phyloP scores from a whole-genome alignment of 176 grass and related monocot species.

The Triticum aestivum region DNA sequence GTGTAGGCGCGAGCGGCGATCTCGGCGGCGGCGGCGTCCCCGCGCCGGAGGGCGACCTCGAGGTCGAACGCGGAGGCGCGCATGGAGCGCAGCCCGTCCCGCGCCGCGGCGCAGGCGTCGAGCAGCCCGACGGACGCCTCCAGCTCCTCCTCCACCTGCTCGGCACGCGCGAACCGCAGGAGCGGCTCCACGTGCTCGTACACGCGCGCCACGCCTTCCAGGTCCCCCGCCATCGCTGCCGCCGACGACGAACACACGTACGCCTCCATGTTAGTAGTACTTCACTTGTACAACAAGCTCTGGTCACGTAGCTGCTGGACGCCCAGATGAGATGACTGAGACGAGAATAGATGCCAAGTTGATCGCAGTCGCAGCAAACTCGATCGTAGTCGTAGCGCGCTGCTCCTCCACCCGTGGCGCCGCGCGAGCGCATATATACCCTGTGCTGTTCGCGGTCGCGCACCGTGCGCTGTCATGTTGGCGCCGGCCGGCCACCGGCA shows the following conservation, averaged over 20 bases:
- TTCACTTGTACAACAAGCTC: not conserved
- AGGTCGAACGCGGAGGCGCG: slow-evolving; percentile 24
- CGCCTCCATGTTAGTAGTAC: slow-evolving; percentile 15
- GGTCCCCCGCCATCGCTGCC: slow-evolving; percentile 10
- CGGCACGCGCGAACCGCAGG: not conserved
- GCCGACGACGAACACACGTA: not conserved
- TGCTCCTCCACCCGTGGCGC: not conserved
- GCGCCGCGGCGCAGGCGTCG: slow-evolving; percentile 40
- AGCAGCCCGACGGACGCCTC: slow-evolving; percentile 39
- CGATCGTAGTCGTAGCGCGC: no score
- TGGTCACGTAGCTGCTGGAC: no score
- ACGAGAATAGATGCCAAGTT: not conserved
- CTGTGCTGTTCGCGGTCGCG: no score
- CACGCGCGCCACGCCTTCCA: slow-evolving; percentile 29
- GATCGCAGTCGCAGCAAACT: not conserved
- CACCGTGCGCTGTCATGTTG: slow-evolving; percentile 17
- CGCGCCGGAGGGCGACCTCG: slow-evolving; percentile 33
- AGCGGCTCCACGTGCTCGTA: slow-evolving; percentile 34
- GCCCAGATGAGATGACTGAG: not conserved
- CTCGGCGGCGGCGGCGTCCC: slow-evolving; percentile 11
- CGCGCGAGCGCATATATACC: slow-evolving; percentile 29
- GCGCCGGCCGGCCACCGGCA: slow-evolving; percentile 9
- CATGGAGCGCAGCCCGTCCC: slow-evolving; percentile 35
- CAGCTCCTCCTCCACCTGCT: slow-evolving; percentile 40
- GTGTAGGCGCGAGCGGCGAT: slow-evolving; percentile 6